Percentiles rank a stretch among this genome's conserved stretches.
phyloP scores from a whole-genome alignment of 495 filamentous ascomycete species.

The Stereocaulon alpinum region DNA sequence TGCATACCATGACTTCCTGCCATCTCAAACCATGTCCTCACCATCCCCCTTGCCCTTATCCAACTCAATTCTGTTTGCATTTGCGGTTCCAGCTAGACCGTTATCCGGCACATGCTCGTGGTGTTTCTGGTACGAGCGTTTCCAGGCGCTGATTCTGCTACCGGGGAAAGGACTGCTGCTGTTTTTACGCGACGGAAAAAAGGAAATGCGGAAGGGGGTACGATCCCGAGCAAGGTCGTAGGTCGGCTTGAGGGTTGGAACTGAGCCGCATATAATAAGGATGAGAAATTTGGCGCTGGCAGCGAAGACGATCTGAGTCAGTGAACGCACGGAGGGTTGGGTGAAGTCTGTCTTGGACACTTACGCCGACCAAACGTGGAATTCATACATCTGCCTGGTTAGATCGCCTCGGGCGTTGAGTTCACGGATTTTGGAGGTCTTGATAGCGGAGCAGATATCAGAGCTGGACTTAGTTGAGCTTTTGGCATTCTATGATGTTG shows the following conservation, averaged over 20 bases:
- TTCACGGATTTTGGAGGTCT: neutral
- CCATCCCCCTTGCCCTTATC: too few relatives aligned
- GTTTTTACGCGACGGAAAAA: neutral
- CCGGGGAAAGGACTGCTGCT: neutral
- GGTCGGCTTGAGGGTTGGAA: conserved; percentile 15
- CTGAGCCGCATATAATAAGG: conserved; percentile 15
- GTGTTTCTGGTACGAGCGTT: neutral
- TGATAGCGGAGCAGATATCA: conserved; percentile 19
- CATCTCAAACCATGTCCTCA: neutral
- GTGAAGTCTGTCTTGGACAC: too few relatives aligned
- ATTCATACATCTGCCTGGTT: conserved; percentile 4
- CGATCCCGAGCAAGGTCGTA: neutral
- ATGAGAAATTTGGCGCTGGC: conserved; percentile 12
- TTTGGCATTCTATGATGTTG: too few relatives aligned
- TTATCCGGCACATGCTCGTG: neutral
- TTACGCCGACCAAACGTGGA: conserved; percentile 11
- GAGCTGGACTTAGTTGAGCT: neutral
- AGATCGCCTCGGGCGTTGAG: conserved; percentile 2
- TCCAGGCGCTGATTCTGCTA: neutral
- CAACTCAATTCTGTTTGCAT: too few relatives aligned
- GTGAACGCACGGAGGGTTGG: too few relatives aligned
- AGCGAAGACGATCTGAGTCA: neutral
- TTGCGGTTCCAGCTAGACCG: too few relatives aligned
- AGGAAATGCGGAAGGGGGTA: neutral
- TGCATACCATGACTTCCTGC: too few relatives aligned